phyloP scores from a whole-genome alignment of 176 grass and related monocot species.

The Sorghum bicolor region DNA sequence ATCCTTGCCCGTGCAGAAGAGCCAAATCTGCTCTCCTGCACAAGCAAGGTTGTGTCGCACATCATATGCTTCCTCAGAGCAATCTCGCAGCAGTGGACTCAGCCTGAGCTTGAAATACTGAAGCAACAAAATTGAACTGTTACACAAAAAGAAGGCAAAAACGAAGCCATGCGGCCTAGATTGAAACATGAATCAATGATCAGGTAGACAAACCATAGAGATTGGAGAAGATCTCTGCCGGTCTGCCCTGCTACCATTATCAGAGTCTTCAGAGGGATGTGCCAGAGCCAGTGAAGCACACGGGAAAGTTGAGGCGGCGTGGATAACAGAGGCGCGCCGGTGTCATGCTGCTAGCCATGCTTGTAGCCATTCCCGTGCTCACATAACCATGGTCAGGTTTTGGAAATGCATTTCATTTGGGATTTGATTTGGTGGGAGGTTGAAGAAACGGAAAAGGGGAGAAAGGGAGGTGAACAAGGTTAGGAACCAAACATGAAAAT shows the following conservation, averaged over 20 bases:
- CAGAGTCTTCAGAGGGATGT: neutral
- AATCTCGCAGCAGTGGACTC: neutral
- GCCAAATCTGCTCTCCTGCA: neutral
- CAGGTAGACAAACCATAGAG: neutral
- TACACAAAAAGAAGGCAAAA: neutral
- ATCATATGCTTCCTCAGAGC: neutral
- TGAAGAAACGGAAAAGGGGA: neutral
- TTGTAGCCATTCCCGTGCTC: neutral
- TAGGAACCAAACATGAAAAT: neutral
- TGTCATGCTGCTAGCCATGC: neutral
- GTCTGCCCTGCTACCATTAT: neutral
- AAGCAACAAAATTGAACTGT: neutral
- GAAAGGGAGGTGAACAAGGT: neutral
- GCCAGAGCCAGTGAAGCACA: neutral
- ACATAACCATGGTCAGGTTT: neutral
- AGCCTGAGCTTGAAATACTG: neutral
- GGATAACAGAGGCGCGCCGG: neutral
- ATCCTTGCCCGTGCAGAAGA: neutral
- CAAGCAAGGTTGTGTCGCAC: neutral
- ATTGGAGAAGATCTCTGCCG: neutral
- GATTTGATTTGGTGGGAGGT: neutral
- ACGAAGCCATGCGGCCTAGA: neutral
- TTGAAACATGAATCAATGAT: neutral
- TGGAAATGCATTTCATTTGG: neutral
- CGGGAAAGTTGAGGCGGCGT: neutral